Evolutionary conservation across 345 rosid species (phyloP), one percentile per base, ranked within the genome.

Genomic region (Sonneratia caseolaris): DNA sequence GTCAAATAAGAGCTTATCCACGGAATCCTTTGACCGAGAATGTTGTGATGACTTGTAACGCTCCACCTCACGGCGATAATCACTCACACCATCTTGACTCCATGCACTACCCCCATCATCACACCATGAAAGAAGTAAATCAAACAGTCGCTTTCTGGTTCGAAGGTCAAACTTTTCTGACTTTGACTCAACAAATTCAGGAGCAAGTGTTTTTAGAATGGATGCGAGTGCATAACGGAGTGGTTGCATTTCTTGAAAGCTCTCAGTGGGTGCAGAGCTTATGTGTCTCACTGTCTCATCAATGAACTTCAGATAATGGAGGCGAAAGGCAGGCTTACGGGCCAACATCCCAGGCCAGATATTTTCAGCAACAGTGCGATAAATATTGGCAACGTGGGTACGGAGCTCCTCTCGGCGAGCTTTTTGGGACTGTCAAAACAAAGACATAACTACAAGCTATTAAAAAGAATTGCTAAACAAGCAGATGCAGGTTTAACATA

Each of bases 31-130:
- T 61, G 98, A 89, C 69, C 97, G 86, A 77, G 73, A 84, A 77
- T 92, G 97, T 80, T 92, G 99, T 1, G 96, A 95, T 74, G 96
- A 74, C 81, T 95, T 95, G 75, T 95, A 92, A 14, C 97, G 96
- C 81, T 95, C 99, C 74, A 90, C 97, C 76, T 95, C 99, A 81
- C 99, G 98, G 43, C 98, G 90, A 74, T 95, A 89, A 81, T 95
- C 98, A 83, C 82, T 87, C 68, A 79, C 85, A 75, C 83, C 84
- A 73, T 95, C 98, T 84, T 86, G 97, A 68, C 92, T 92, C 99
- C 92, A 92, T 61, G 90, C 72, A 73, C 85, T 84, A 66, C 95
- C 94, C 43, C 87, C 77, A 68, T 92, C 99, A 78, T 95, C 99
- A 69, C 86, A 86, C 98, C 98, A 95, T 37, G 97, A 84, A 57